Evolutionary conservation across 2,329 filamentous ascomycete genomes (phyloP).

Genomic region (Fusarium neocosmosporiellum): DNA sequence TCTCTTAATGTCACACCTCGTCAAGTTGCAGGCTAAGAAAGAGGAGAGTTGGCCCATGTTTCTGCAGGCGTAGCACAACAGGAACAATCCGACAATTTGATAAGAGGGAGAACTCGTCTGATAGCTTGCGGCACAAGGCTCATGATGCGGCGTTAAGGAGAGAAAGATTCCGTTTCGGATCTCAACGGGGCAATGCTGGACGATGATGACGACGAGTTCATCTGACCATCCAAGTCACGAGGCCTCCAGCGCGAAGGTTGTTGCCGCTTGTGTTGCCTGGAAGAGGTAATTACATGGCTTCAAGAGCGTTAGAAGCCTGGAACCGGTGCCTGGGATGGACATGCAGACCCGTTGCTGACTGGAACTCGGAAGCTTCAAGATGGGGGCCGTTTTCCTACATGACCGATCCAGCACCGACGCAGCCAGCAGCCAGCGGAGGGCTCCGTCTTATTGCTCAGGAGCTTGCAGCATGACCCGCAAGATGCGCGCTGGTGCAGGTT

Average conservation of each 20-base stretch:
- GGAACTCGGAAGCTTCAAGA: conserved; percentile 23
- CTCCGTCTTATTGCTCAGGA: not conserved
- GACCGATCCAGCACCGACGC: not conserved
- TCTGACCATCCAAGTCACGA: conserved; percentile 29
- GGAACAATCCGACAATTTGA: not conserved
- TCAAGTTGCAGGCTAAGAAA: not conserved
- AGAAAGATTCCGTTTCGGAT: conserved; percentile 3
- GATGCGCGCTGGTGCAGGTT: conserved; percentile 9
- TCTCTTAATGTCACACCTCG: not conserved
- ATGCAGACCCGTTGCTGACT: conserved; percentile 32
- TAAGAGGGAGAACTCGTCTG: not conserved
- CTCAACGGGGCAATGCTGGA: conserved; percentile 13
- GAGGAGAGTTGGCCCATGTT: not conserved
- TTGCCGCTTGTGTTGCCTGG: conserved; percentile 27
- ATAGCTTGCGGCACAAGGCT: conserved; percentile 5
- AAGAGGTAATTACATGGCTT: conserved; percentile 10
- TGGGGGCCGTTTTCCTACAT: conserved; percentile 21
- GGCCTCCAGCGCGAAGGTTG: conserved; percentile 18
- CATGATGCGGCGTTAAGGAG: conserved; percentile 3
- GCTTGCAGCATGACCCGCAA: conserved; percentile 2
- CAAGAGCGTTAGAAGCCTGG: conserved; percentile 22
- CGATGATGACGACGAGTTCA: conserved; percentile 33
- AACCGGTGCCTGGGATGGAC: conserved; percentile 28
- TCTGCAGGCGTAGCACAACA: not conserved
- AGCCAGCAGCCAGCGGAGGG: not conserved